Evolutionary conservation across 352 stramenopile genomes (phyloP), one percentile per base, ranked within the genome.

Genomic region (Phytophthora sp.): DNA sequence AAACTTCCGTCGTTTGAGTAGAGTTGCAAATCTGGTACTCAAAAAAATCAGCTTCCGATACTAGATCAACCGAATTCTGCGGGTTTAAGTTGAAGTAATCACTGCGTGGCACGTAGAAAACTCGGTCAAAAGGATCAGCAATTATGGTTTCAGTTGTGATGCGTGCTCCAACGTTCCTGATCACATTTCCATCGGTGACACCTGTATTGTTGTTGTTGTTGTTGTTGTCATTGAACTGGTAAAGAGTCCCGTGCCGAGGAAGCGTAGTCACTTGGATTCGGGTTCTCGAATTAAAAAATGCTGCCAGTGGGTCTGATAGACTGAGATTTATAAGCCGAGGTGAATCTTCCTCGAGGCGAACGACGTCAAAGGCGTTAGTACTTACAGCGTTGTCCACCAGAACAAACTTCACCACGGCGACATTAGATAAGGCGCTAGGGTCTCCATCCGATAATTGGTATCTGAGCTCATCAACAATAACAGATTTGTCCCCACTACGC

Each of bases 261-360:
- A 84, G 48, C 21, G 43, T 21, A 1, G 66, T 74, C 31, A 93
- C 50, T 21, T 55, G 27, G 13, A 86, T 77, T n/a, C 26, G 31
- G 12, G 55, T 73, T n/a, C 52, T 58, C 20, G 67, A 42, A 39
- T 60, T 59, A 12, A 86, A 38, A 46, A 72, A 49, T 30, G 74
- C 67, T 12, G 63, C 44, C 2, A 86, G 53, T 6, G 79, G 77
- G 28, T 92, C 84, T 5, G 86, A 26, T 7, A 70, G 44, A 2
- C 23, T 34, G 7, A 93, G 43, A 21, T 53, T 43, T 13, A 91
- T n/a, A 11, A 69, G 20, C 21, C 62, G 54, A 24, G 70, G 51
- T 2, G 82, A 79, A 48, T 91, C 78, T 72, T 93, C 84, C 5
- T 88, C 51, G 1, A 93, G 63, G 28, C 75, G 51, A 30, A 86